phyloP scores from a whole-genome alignment of 2,329 filamentous ascomycete species.

The Claviceps lovelessii region DNA sequence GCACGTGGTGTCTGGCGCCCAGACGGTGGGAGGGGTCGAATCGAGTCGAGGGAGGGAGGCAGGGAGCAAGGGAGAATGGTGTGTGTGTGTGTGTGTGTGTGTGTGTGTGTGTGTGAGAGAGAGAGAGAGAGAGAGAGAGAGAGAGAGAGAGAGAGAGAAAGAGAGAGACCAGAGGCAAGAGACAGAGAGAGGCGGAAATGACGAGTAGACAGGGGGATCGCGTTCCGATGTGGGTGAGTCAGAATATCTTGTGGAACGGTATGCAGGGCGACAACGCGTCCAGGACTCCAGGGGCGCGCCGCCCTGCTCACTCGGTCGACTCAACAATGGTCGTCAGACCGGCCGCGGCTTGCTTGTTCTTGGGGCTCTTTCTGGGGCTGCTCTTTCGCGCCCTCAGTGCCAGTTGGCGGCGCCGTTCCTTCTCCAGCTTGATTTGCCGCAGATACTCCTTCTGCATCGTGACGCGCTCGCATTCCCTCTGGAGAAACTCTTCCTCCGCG shows the following conservation, averaged over 20 bases:
- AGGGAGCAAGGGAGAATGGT: not conserved
- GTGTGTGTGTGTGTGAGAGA: no score
- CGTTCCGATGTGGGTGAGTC: not conserved
- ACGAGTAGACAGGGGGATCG: not conserved
- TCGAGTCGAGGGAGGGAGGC: not conserved
- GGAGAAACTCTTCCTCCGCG: conserved; percentile 33
- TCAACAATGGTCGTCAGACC: conserved; percentile 43
- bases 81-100: no score
- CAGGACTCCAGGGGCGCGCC: not conserved
- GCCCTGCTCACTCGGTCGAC: conserved; percentile 11
- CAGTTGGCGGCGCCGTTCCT: conserved; percentile 36
- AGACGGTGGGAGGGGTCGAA: not conserved
- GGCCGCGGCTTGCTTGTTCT: conserved; percentile 25
- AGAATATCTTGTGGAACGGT: conserved; percentile 1
- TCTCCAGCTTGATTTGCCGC: conserved; percentile 36
- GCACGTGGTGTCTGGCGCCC: not conserved
- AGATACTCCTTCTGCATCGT: conserved; percentile 38
- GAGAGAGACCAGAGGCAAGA: no score
- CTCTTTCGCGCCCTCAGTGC: conserved; percentile 20
- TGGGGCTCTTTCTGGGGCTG: conserved; percentile 35
- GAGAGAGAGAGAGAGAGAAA: no score
- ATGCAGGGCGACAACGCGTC: not conserved
- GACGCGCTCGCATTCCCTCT: conserved; percentile 35
- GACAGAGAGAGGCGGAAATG: no score
- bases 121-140: no score